These are phyloP conservation scores for Teratosphaeriaceae sp. DNA, from an alignment of 2,329 filamentous ascomycete species.

Conservation along the genomic window DNA sequence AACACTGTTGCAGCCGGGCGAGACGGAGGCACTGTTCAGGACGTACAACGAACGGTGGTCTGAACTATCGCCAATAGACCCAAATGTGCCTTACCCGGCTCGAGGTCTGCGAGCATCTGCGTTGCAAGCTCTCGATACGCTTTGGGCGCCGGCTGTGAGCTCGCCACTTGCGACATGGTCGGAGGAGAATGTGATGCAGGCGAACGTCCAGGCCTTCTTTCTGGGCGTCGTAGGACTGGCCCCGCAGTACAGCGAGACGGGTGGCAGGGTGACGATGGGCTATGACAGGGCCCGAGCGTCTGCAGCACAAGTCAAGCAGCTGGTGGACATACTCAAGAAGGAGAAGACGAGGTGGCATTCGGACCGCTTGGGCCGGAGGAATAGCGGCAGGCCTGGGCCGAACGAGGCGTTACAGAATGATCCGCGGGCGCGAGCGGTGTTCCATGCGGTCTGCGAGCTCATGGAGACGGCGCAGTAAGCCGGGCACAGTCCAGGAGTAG, in stretches of 20 bases:
- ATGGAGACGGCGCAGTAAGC: slow-evolving; percentile 17
- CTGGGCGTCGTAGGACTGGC: slow-evolving; percentile 20
- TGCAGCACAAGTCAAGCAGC: slow-evolving; percentile 17
- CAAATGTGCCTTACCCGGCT: slow-evolving; percentile 25
- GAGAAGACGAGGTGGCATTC: slow-evolving; percentile 29
- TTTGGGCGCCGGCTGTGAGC: slow-evolving; percentile 20
- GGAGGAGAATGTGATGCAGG: slow-evolving; percentile 26
- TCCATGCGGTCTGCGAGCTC: slow-evolving; percentile 28
- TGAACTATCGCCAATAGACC: slow-evolving; percentile 16
- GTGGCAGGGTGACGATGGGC: slow-evolving; percentile 18
- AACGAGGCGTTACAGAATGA: slow-evolving; percentile 25
- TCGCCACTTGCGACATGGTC: slow-evolving; percentile 22
- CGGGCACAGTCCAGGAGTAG: no score
- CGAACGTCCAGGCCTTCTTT: slow-evolving; percentile 28
- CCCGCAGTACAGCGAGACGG: slow-evolving; percentile 19
- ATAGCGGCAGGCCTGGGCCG: slow-evolving; percentile 12
- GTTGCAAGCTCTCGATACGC: slow-evolving; percentile 17
- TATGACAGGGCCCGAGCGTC: slow-evolving; percentile 18
- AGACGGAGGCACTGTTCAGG: slow-evolving; percentile 22
- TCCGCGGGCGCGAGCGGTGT: slow-evolving; percentile 25
- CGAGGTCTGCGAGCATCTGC: slow-evolving; percentile 21
- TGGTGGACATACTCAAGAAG: slow-evolving; percentile 26
- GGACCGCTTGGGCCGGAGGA: slow-evolving; percentile 25
- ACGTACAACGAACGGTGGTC: slow-evolving; percentile 25
- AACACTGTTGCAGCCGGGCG: slow-evolving; percentile 19